Evolutionary conservation across 1,284 basidiomycete species (phyloP).

Genomic region (Lentinula novae-zelandiae): DNA sequence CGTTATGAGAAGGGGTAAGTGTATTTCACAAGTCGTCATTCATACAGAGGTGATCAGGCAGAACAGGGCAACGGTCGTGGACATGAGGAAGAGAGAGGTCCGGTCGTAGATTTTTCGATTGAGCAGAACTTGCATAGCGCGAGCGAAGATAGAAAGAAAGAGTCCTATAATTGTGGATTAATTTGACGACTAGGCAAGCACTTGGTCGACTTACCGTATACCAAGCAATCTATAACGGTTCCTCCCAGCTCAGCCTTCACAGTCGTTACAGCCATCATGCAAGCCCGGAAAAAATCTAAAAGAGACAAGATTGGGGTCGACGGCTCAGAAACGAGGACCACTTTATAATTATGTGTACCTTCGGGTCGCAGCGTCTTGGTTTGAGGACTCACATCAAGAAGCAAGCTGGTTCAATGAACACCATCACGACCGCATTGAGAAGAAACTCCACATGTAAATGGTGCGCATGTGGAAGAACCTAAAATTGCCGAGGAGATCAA

Average conservation of each 20-base stretch:
- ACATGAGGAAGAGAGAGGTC: not conserved
- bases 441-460: too few species aligned
- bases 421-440: too few species aligned
- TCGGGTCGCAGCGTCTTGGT: not conserved
- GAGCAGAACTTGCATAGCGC: not conserved
- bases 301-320: not conserved
- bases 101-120: constrained; percentile 1
- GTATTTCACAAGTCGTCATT: not conserved
- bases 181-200: not conserved
- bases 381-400: too few species aligned
- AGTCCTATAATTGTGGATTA: not conserved
- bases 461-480: too few species aligned
- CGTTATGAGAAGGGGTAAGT: not conserved
- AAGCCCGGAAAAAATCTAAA: not conserved
- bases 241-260: constrained; percentile 2
- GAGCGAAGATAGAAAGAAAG: not conserved
- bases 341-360: not conserved
- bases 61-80: not conserved
- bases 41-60: constrained; percentile 3
- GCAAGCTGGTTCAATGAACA: too few species aligned
- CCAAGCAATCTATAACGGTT: not conserved
- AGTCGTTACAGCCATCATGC: not conserved
- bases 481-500: too few species aligned
- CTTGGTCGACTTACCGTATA: not conserved
- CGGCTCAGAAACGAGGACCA: not conserved